phyloP scores from a whole-genome alignment of 208 protist species.

The Acanthamoeba culbertsoni region DNA sequence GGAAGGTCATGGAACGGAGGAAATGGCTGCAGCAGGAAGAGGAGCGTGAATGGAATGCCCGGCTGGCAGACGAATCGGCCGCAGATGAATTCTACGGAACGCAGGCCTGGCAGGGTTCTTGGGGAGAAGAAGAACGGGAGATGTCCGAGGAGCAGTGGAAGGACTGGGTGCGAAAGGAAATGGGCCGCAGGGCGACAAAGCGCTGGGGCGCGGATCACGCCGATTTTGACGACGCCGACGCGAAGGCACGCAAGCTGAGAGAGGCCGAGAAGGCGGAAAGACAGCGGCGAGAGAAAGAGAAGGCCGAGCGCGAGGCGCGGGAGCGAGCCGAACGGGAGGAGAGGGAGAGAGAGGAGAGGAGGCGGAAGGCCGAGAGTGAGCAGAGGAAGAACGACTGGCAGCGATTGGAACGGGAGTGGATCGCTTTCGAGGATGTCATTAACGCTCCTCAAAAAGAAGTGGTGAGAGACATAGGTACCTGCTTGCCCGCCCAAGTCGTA shows the following conservation, averaged over 20 bases:
- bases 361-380: background rate
- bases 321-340: background rate
- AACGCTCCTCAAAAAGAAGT: background rate
- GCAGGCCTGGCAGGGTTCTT: background rate
- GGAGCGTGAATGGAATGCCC: background rate
- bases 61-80: background rate
- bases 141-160: background rate
- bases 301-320: background rate
- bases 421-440: background rate
- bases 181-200: background rate
- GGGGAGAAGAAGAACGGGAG: background rate
- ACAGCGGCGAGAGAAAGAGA: background rate
- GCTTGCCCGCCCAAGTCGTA: no score
- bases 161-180: background rate
- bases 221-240: background rate
- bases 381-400: background rate
- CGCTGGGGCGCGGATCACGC: background rate
- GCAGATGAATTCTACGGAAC: background rate
- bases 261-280: background rate
- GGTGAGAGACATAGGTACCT: background rate
- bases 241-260: background rate
- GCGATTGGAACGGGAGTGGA: background rate
- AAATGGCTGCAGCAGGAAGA: background rate
- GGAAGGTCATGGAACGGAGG: slow-evolving; percentile 15
- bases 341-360: background rate